Evolutionary conservation across 2,329 filamentous ascomycete genomes (phyloP).

Genomic region (Myriangium duriaei): DNA sequence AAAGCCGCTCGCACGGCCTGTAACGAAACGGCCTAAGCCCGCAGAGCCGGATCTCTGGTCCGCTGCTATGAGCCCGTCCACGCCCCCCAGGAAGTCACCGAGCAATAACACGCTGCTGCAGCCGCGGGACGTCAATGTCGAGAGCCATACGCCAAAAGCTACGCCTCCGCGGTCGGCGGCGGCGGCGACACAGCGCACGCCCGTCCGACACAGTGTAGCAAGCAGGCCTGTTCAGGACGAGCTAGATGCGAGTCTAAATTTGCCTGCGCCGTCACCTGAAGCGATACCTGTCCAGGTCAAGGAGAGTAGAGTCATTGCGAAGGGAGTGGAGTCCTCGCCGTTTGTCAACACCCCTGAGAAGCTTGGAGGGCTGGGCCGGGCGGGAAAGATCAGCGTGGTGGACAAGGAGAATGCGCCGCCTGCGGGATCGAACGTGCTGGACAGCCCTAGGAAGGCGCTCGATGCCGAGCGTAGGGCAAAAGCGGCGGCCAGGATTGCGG

Average conservation of each 20-base stretch:
- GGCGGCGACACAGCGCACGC: too few relatives aligned
- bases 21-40: background rate
- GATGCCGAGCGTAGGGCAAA: constrained; percentile 7
- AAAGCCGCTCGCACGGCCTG: background rate
- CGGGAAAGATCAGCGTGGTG: background rate
- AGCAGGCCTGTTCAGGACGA: background rate
- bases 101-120: background rate
- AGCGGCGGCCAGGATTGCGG: constrained; percentile 7
- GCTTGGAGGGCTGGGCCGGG: too few relatives aligned
- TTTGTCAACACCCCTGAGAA: background rate
- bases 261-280: constrained; percentile 4
- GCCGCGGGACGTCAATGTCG: background rate
- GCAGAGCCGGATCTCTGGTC: background rate
- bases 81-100: background rate
- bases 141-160: background rate
- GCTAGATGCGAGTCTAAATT: background rate
- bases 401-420: background rate
- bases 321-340: background rate
- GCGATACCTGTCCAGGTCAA: too few relatives aligned
- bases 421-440: background rate
- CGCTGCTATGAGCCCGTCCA: background rate
- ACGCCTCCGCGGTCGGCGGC: background rate
- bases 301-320: too few relatives aligned
- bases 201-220: too few relatives aligned
- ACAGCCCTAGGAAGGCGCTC: constrained; percentile 3